These are phyloP conservation scores for Leucosporidium creatinivorum DNA, from an alignment of 768 basidiomycete species.

Conservation along the genomic window DNA sequence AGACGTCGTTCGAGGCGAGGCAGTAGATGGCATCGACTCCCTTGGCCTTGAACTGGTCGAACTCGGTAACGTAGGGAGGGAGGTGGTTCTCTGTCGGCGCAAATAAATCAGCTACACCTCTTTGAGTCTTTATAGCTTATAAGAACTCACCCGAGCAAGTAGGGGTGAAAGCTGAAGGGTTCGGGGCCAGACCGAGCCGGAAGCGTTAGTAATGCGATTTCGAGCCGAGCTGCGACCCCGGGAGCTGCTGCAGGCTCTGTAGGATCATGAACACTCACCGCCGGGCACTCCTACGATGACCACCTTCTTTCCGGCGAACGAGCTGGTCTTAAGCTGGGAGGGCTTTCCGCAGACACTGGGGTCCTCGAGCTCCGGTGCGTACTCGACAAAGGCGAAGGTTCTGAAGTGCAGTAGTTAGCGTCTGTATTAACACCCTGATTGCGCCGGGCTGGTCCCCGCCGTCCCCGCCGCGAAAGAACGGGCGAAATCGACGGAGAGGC, in stretches of 20 bases:
- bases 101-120: too few relatives aligned
- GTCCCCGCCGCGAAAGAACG: not conserved
- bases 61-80: slow-evolving; percentile 40
- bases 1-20: slow-evolving; percentile 25
- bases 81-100: slow-evolving; percentile 32
- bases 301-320: slow-evolving; percentile 68
- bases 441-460: not conserved
- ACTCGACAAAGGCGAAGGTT: slow-evolving; percentile 54
- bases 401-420: slow-evolving; percentile 26
- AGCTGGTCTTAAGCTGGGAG: slow-evolving; percentile 51
- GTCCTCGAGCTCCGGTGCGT: slow-evolving; percentile 57
- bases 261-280: slow-evolving; percentile 39
- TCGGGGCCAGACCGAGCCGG: too few relatives aligned
- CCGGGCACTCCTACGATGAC: slow-evolving; percentile 71
- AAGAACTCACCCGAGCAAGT: slow-evolving; percentile 50
- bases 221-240: too few relatives aligned
- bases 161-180: slow-evolving; percentile 32
- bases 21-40: slow-evolving; percentile 24
- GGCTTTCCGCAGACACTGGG: slow-evolving; percentile 34
- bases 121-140: too few relatives aligned
- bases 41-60: slow-evolving; percentile 44
- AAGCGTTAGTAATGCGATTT: too few relatives aligned
- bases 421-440: too few relatives aligned
- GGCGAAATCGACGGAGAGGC: not conserved
- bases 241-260: too few relatives aligned